phyloP scores from a whole-genome alignment of 345 rosid genomes.

The Cochlearia excelsa region DNA sequence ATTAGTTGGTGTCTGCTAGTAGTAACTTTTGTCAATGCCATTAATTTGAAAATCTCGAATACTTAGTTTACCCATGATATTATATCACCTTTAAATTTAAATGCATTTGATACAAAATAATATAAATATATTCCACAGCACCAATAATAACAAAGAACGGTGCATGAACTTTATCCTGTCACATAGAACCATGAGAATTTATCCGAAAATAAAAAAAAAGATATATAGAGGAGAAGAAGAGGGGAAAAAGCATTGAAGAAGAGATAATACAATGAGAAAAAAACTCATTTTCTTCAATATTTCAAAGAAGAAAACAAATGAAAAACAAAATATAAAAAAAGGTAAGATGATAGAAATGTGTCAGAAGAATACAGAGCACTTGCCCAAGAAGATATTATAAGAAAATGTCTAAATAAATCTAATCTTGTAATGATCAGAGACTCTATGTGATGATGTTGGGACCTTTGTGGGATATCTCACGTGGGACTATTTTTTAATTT shows the following conservation, averaged over 20 bases:
- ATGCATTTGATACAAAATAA: background rate
- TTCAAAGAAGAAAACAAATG: slow-evolving; percentile 19
- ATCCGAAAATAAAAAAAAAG: slow-evolving; percentile 39
- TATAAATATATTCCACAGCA: background rate
- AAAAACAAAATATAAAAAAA: background rate
- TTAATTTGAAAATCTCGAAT: background rate
- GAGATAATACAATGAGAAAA: slow-evolving; percentile 25
- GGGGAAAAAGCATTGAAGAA: slow-evolving; percentile 24
- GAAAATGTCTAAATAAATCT: slow-evolving; percentile 39
- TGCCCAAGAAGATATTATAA: slow-evolving; percentile 38
- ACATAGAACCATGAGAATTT: slow-evolving; percentile 70
- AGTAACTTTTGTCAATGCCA: background rate
- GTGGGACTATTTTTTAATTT: slow-evolving; percentile 38
- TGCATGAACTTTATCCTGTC: slow-evolving; percentile 43
- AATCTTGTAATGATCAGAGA: slow-evolving; percentile 40
- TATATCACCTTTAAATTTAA: too few relatives aligned
- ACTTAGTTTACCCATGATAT: background rate
- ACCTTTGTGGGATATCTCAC: slow-evolving; percentile 61
- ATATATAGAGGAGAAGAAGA: background rate
- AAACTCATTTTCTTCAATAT: slow-evolving; percentile 5
- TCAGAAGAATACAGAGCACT: slow-evolving; percentile 69
- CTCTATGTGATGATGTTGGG: slow-evolving; percentile 60
- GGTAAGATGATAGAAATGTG: slow-evolving; percentile 51
- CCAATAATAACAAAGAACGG: slow-evolving; percentile 26
- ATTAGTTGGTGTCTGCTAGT: background rate